These are phyloP conservation scores for Pseudogymnoascus pannorum DNA, from an alignment of 2,329 filamentous ascomycete genomes.

Conservation along the genomic window DNA sequence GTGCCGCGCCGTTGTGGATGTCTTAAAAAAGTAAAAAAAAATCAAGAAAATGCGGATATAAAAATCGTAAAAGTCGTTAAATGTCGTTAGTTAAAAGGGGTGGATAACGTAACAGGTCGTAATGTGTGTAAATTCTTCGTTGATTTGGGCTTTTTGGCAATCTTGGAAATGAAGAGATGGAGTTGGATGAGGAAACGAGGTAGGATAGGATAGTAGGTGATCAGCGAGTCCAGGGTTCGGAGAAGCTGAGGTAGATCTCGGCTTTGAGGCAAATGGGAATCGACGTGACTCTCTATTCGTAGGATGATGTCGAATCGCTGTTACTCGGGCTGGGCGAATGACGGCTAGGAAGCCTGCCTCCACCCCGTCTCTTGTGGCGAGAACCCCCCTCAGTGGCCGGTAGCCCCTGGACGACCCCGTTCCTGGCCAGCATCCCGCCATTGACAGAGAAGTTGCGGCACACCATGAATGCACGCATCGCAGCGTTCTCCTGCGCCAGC, in stretches of 20 bases:
- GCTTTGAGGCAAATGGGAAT: slow-evolving; percentile 12
- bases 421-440: slow-evolving; percentile 76
- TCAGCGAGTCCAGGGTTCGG: slow-evolving; percentile 14
- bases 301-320: slow-evolving; percentile 29
- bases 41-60: slow-evolving; percentile 17
- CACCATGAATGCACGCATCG: slow-evolving; percentile 94
- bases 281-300: slow-evolving; percentile 14
- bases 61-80: slow-evolving; percentile 14
- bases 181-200: slow-evolving; percentile 11
- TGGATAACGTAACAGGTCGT: slow-evolving; percentile 14
- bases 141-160: slow-evolving; percentile 1
- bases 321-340: slow-evolving; percentile 28
- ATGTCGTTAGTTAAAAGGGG: slow-evolving; percentile 9
- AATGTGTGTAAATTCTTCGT: slow-evolving; percentile 10
- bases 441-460: slow-evolving; percentile 97
- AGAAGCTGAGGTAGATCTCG: slow-evolving; percentile 13
- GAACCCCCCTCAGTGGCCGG: slow-evolving; percentile 37
- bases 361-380: slow-evolving; percentile 24
- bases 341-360: slow-evolving; percentile 23
- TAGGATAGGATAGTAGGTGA: slow-evolving; percentile 10
- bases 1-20: slow-evolving; percentile 16
- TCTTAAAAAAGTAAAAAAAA: slow-evolving; percentile 8
- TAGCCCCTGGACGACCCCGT: slow-evolving; percentile 60
- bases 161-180: not conserved
- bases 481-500: slow-evolving; percentile 85